Conservation (phyloP, 805 yeast genomes). For the Saturnispora ahearnii region DNA sequence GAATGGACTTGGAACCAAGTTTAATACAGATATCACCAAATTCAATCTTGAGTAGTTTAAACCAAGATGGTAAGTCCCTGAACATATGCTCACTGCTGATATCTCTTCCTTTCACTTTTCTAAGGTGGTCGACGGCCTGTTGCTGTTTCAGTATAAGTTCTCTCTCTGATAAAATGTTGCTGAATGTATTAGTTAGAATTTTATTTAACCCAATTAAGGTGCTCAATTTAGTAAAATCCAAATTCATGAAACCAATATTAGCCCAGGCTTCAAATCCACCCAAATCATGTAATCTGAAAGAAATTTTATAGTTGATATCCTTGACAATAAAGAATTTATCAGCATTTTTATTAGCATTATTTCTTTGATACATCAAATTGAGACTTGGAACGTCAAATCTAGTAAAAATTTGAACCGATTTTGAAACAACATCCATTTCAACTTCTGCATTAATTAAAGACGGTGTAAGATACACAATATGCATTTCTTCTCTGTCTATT, state of each 20-base stretch:
- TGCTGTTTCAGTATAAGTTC: neutral
- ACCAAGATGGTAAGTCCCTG: constrained; percentile 28
- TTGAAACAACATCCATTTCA: constrained; percentile 5
- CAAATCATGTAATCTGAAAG: constrained; percentile 19
- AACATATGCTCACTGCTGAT: constrained; percentile 17
- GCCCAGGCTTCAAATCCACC: constrained; percentile 13
- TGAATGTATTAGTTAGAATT: constrained; percentile 6
- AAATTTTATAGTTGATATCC: constrained; percentile 18
- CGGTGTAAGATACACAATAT: constrained; percentile 17
- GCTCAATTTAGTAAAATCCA: constrained; percentile 24
- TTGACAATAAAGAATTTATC: constrained; percentile 5
- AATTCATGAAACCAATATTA: constrained; percentile 14
- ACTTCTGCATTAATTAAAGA: constrained; percentile 19
- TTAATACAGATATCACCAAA: constrained; percentile 9
- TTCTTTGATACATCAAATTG: constrained; percentile 16
- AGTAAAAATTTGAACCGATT: constrained; percentile 8
- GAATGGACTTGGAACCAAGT: constrained; percentile 18
- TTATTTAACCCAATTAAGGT: constrained; percentile 22
- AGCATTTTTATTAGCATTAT: constrained; percentile 4
- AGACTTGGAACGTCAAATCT: constrained; percentile 19
- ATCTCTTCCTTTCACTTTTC: neutral
- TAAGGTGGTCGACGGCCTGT: neutral
- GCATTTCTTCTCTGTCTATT: constrained; percentile 6
- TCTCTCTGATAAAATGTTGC: neutral
- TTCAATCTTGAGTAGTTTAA: constrained; percentile 22